Base-by-base conservation (phyloP, 768 basidiomycete genomes). In the Lyophyllum semitale region DNA sequence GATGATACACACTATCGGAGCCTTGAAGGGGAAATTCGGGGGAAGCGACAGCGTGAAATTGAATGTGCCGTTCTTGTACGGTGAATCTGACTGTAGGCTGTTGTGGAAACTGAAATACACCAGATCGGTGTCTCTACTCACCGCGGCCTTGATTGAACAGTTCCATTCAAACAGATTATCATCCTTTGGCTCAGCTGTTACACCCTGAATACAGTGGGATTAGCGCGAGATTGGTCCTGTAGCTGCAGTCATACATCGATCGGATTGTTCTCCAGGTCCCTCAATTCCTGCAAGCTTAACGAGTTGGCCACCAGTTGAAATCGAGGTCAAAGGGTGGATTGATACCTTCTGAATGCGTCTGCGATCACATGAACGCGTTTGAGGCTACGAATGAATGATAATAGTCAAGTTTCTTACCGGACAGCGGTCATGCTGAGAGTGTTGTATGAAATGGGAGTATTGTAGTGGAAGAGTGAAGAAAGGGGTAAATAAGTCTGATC, bases 21-120 rank as follows among this genome's bases (percentile, higher is more conserved):
- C 84, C 70, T 94, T 93, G 83, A 94, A 94, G 8, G 93, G 92
- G 61, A 87, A 94, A 68, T 83, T 87, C n/a, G 77, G 63, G 1
- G 92, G 90, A n/a, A 94, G 75, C n/a, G 74, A 71, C 12, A 93
- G 67, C 35, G 72, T 85, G 69, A 93, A 93, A 61, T 82, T 77
- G 71, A 91, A 94, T 0, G 82, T 90, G 45, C 93, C 92, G 48
- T 80, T 82, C 70, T 87, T 90, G 79, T 94, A 94, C 0, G 92
- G 93, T 26, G 88, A 89, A 60, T 88, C 85, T 43, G 83, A 65
- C 91, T 93, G 59, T 23, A 42, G 29, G 17, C 54, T 43, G 57
- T 43, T 49, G 53, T 62, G 45, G 50, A 48, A 25, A 41, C 25
- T 48, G 26, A 55, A 54, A 45, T 45, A 48, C 40, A 47, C 45